A percentile compares a stretch with the other conserved stretches of the same genome.
phyloP scores from a whole-genome alignment of 1,139 yeast genomes.

The Yamadazyma dendronema region DNA sequence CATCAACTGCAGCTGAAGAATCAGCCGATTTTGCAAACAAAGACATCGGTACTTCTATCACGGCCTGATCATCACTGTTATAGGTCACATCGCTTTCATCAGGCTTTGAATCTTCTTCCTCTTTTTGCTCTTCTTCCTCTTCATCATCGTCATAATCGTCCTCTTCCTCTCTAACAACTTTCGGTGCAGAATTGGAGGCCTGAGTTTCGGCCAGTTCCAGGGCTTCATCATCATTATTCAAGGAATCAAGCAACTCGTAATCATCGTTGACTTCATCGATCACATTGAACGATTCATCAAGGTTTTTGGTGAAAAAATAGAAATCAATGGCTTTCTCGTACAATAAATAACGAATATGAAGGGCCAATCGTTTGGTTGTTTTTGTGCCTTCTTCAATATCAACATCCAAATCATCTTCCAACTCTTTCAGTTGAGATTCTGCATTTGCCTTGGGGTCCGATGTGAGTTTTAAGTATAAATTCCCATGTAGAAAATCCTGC shows the following conservation, averaged over 20 bases:
- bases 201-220: constrained; percentile 13
- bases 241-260: constrained; percentile 35
- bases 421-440: not conserved
- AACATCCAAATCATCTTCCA: constrained; percentile 14
- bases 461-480: constrained; percentile 36
- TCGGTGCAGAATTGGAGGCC: constrained; percentile 11
- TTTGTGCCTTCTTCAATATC: constrained; percentile 48
- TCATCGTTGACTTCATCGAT: constrained; percentile 39
- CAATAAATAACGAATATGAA: constrained; percentile 63
- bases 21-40: constrained; percentile 17
- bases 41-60: constrained; percentile 31
- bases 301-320: constrained; percentile 33
- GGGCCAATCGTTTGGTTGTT: constrained; percentile 54
- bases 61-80: constrained; percentile 29
- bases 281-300: constrained; percentile 24
- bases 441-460: constrained; percentile 9
- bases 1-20: constrained; percentile 4
- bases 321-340: constrained; percentile 75
- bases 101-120: constrained; percentile 18
- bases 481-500: constrained; percentile 55
- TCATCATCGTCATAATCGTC: constrained; percentile 45
- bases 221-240: constrained; percentile 17
- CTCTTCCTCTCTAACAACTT: constrained; percentile 29
- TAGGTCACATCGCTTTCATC: constrained; percentile 10
- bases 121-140: constrained; percentile 37